Evolutionary conservation across 1,284 basidiomycete species (phyloP).

Genomic region (Phellopilus nigrolimitatus): DNA sequence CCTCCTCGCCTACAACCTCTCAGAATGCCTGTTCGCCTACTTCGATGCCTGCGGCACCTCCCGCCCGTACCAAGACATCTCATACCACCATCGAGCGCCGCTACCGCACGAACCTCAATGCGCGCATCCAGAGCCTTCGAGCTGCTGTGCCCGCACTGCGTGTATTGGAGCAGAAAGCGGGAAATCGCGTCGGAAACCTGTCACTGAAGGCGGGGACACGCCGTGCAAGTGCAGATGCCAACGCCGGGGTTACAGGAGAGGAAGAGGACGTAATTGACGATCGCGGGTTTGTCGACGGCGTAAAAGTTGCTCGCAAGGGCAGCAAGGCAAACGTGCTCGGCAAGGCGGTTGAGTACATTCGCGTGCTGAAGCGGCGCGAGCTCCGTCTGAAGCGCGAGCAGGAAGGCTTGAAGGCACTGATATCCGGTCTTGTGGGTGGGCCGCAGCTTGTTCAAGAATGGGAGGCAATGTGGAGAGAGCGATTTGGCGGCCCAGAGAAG

Average conservation of each 20-base stretch:
- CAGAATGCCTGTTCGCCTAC: conserved; percentile 26
- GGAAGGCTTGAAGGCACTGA: conserved; percentile 60
- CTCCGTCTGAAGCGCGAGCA: conserved; percentile 65
- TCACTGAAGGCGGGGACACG: conserved; percentile 35
- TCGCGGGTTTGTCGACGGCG: conserved; percentile 74
- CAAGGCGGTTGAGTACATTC: conserved; percentile 79
- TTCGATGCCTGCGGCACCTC: conserved; percentile 25
- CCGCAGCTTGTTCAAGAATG: conserved; percentile 63
- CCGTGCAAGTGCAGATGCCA: conserved; percentile 28
- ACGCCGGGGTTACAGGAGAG: conserved; percentile 31
- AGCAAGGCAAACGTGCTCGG: conserved; percentile 81
- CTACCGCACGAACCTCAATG: conserved; percentile 87
- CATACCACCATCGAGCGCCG: conserved; percentile 91
- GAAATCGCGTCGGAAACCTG: conserved; percentile 39
- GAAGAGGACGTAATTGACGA: conserved; percentile 58
- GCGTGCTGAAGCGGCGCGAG: conserved; percentile 71
- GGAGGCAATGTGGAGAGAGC: conserved; percentile 66
- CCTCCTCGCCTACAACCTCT: conserved; percentile 26
- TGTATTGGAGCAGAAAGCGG: conserved; percentile 48
- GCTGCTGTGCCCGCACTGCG: conserved; percentile 80
- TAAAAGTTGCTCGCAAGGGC: conserved; percentile 78
- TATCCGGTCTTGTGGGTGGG: conserved; percentile 67
- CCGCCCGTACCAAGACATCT: conserved; percentile 69
- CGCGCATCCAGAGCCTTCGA: conserved; percentile 78
- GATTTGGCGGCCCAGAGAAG: conserved; percentile 69